Evolutionary conservation across 257 asterid species (phyloP).

Genomic region (Schizonepeta tenuifolia): DNA sequence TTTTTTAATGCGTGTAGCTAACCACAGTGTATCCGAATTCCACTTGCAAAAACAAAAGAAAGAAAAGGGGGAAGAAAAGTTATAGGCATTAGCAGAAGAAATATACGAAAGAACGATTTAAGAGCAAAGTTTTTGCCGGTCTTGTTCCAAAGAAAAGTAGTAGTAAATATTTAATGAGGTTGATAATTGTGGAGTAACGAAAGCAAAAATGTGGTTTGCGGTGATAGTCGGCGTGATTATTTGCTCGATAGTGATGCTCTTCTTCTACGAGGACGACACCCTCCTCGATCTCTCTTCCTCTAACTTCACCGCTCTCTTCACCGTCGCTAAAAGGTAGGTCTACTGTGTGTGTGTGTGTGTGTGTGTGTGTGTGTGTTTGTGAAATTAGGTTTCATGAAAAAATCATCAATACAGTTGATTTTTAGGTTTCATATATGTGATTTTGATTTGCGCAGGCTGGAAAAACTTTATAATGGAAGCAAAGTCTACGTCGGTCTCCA

Average conservation of each 20-base stretch:
- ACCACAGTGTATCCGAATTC: no score
- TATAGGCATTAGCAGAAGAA: no score
- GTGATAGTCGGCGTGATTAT: constrained; percentile 58
- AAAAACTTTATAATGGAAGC: constrained; percentile 70
- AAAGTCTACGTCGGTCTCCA: constrained; percentile 75
- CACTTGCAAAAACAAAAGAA: no score
- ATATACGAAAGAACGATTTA: neutral
- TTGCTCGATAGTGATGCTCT: constrained; percentile 47
- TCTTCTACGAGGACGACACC: constrained; percentile 65
- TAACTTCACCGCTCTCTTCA: constrained; percentile 61
- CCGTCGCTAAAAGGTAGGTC: constrained; percentile 63
- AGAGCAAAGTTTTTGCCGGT: neutral
- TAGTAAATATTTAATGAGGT: neutral
- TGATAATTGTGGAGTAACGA: neutral
- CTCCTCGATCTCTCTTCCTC: constrained; percentile 61
- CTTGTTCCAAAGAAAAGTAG: neutral
- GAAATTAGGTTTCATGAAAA: neutral
- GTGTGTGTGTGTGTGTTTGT: neutral
- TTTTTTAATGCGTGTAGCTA: no score
- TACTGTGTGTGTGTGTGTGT: neutral
- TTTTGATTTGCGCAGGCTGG: constrained; percentile 51
- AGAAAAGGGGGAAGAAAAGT: no score
- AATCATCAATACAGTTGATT: neutral
- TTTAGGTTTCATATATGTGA: neutral
- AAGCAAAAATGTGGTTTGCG: constrained; percentile 61